Evolutionary conservation across 768 basidiomycete species (phyloP).

Genomic region (Tephrocybe sp.): DNA sequence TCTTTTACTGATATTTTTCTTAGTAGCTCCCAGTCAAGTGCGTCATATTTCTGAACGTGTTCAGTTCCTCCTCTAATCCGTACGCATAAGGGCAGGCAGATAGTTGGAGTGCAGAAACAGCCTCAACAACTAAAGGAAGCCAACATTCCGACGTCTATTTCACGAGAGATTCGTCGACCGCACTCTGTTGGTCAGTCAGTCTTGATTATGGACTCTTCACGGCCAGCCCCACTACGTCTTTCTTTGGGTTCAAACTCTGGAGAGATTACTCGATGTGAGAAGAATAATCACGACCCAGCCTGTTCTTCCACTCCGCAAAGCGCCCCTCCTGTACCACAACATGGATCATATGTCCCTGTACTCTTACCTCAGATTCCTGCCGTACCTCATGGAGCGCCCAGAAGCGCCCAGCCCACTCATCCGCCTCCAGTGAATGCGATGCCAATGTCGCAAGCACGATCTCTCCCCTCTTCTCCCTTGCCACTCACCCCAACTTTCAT

Average conservation of each 20-base stretch:
- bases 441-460: background rate
- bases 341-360: background rate
- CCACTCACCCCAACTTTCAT: background rate
- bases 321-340: slow-evolving; percentile 3
- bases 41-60: too few species aligned
- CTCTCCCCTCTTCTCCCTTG: background rate
- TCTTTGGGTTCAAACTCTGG: background rate
- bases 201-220: slow-evolving; percentile 1
- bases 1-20: too few species aligned
- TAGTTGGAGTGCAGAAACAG: background rate
- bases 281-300: background rate
- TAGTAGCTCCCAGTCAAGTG: too few species aligned
- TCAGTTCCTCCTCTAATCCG: too few species aligned
- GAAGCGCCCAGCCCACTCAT: background rate
- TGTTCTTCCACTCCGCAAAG: slow-evolving; percentile 8
- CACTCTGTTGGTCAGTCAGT: slow-evolving; percentile 1
- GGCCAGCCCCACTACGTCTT: slow-evolving; percentile 3
- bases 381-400: background rate
- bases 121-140: background rate
- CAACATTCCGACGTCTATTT: slow-evolving; percentile 1
- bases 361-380: too few species aligned
- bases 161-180: background rate
- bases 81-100: too few species aligned
- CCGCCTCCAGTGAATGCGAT: background rate
- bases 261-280: background rate